phyloP scores from a whole-genome alignment of 192 early-diverging fungal genomes.

The Glomus cerebriforme region DNA sequence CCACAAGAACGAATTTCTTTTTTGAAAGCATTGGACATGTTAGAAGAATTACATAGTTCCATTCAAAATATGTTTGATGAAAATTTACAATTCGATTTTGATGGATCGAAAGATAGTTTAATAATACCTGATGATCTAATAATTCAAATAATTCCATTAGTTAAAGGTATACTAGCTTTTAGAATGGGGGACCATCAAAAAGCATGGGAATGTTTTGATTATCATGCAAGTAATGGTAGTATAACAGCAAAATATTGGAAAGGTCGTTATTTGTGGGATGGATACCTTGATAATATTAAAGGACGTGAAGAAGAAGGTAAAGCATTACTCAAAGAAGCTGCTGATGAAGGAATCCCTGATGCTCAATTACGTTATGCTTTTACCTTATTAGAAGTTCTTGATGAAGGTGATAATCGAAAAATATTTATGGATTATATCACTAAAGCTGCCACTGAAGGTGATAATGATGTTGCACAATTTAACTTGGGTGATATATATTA shows the following conservation, averaged over 20 bases:
- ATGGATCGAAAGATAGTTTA: too few species aligned
- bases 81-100: too few species aligned
- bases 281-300: background rate
- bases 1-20: too few species aligned
- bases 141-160: too few species aligned
- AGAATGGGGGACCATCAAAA: too few species aligned
- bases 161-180: too few species aligned
- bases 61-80: too few species aligned
- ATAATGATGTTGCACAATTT: background rate
- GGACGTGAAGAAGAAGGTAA: background rate
- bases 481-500: too few species aligned
- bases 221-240: background rate
- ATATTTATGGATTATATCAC: background rate
- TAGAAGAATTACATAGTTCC: too few species aligned
- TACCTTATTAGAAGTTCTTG: background rate
- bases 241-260: background rate
- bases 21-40: too few species aligned
- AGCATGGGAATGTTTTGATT: background rate
- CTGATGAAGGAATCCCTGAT: background rate
- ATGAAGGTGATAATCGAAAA: background rate
- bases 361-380: slow-evolving; percentile 1
- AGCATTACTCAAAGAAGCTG: background rate
- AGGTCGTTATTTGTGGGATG: background rate
- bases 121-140: too few species aligned
- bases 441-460: background rate